Percentiles rank a stretch among this genome's conserved stretches.
phyloP scores from a whole-genome alignment of 2,329 filamentous ascomycete species.

The Epicoccum nigrum region DNA sequence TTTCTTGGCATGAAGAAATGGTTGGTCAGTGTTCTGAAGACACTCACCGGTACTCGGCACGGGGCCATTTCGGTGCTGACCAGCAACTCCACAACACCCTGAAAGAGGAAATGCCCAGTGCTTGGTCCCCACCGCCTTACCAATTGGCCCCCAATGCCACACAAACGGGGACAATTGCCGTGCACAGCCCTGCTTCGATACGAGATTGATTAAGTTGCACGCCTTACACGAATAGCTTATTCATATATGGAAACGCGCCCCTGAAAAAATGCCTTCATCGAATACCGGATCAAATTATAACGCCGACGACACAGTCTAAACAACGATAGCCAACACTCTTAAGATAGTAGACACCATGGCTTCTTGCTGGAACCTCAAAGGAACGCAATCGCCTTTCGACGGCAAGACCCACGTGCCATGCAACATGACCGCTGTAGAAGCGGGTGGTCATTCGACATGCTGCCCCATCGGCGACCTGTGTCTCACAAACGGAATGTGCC shows the following conservation, averaged over 20 bases:
- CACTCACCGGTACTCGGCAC: slow-evolving; percentile 1
- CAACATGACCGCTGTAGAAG: slow-evolving; percentile 14
- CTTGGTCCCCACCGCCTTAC: not conserved
- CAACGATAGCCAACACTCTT: too few relatives aligned
- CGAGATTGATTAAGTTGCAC: slow-evolving; percentile 1
- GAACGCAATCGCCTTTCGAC: not conserved
- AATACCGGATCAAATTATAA: too few relatives aligned
- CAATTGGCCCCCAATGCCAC: not conserved
- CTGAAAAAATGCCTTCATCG: not conserved
- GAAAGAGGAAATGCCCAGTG: not conserved
- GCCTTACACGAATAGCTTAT: not conserved
- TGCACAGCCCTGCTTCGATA: not conserved
- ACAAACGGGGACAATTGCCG: not conserved
- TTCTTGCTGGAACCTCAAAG: not conserved
- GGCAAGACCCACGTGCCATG: slow-evolving; percentile 9
- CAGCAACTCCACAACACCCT: not conserved
- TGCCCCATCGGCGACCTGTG: slow-evolving; percentile 15
- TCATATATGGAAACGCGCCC: not conserved
- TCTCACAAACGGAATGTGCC: slow-evolving; percentile 21
- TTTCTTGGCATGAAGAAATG: too few relatives aligned
- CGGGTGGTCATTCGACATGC: slow-evolving; percentile 17
- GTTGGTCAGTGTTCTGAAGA: not conserved
- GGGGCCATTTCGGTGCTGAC: not conserved
- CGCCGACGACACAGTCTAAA: too few relatives aligned
- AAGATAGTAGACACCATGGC: slow-evolving; percentile 1